Conservation (phyloP, 139 green algal species). For the Chlorella sorokiniana region DNA sequence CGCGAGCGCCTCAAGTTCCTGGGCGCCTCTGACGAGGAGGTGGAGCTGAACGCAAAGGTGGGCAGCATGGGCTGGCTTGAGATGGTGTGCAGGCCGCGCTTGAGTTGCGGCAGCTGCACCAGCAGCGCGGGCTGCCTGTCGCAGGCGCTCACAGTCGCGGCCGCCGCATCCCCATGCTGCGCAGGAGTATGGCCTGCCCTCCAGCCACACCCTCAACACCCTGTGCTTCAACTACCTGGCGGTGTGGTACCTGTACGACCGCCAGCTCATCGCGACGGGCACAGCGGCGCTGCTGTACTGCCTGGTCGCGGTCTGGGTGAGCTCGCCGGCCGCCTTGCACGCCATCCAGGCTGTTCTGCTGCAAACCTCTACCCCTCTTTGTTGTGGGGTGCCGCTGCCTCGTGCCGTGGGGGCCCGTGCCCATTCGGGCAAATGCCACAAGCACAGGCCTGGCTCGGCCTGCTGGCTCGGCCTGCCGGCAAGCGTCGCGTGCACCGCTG, state of each 20-base stretch:
- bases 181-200: conserved; percentile 61
- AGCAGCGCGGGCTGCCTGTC: not conserved
- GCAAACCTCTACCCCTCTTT: no score
- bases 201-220: conserved; percentile 59
- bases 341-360: no score
- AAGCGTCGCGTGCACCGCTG: not conserved
- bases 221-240: conserved; percentile 54
- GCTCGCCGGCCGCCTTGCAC: not conserved
- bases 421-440: no score
- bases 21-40: conserved; percentile 30
- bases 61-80: not conserved
- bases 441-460: not conserved
- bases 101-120: not conserved
- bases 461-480: not conserved
- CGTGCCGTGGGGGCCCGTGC: no score
- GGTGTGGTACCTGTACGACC: conserved; percentile 44
- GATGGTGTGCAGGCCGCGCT: not conserved
- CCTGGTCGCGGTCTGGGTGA: conserved; percentile 44
- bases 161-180: no score
- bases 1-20: conserved; percentile 30
- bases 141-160: no score
- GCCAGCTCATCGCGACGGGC: conserved; percentile 25
- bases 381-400: no score
- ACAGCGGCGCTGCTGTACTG: conserved; percentile 32
- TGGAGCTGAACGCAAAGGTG: conserved; percentile 47